Percentiles rank a stretch among this genome's conserved stretches.
Evolutionary conservation across 345 rosid genomes (phyloP).

Genomic region (Schrenkiella parvula): DNA sequence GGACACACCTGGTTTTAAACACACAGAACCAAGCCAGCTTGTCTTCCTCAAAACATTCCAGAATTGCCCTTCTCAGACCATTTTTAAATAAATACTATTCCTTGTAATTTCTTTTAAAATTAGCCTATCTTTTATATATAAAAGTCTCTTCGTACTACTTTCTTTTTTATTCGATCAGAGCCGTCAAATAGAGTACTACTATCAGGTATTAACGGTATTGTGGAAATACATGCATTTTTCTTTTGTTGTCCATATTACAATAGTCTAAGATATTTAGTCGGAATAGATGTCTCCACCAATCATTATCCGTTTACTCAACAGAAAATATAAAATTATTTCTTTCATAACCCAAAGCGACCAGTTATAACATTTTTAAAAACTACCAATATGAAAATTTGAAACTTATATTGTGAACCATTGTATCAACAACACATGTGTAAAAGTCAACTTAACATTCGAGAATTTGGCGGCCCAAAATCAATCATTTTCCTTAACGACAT

Average conservation of each 20-base stretch:
- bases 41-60: constrained; percentile 17
- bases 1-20: constrained; percentile 1
- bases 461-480: neutral
- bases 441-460: constrained; percentile 12
- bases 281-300: constrained; percentile 5
- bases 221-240: constrained; percentile 15
- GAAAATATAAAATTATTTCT: neutral
- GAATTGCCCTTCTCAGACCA: neutral
- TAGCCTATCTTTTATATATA: neutral
- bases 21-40: constrained; percentile 8
- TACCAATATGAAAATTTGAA: neutral
- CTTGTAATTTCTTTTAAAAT: neutral
- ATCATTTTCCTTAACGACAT: neutral
- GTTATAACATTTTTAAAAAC: neutral
- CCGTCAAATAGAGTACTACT: constrained; percentile 30
- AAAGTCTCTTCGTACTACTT: neutral
- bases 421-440: neutral
- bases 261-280: neutral
- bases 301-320: constrained; percentile 9
- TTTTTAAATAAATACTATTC: neutral
- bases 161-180: constrained; percentile 19
- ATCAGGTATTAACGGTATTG: constrained; percentile 23
- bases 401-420: neutral
- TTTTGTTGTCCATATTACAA: neutral
- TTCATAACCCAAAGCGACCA: neutral